These are phyloP conservation scores for Colletotrichum sojae DNA, from an alignment of 2,329 filamentous ascomycete species.

Conservation along the genomic window DNA sequence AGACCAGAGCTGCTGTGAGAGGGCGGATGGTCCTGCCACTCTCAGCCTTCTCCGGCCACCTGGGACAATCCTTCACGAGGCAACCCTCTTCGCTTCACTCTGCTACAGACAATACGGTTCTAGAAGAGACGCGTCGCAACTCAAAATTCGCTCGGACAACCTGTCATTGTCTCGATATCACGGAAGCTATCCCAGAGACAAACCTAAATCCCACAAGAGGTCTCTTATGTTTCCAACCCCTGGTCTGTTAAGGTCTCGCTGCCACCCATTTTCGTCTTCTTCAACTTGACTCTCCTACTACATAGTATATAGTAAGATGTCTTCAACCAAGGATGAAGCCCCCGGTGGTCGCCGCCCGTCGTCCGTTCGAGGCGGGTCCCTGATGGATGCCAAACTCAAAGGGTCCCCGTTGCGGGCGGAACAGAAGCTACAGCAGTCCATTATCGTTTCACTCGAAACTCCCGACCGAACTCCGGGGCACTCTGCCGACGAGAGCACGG, in stretches of 20 bases:
- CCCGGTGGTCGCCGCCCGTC: background rate
- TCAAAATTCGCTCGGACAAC: conserved; percentile 13
- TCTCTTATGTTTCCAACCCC: background rate
- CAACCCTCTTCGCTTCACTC: background rate
- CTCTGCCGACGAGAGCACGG: conserved; percentile 28
- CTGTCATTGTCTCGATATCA: conserved; percentile 34
- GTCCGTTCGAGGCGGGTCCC: conserved; percentile 24
- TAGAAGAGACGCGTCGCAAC: conserved; percentile 27
- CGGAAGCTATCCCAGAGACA: conserved; percentile 9
- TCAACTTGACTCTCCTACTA: conserved; percentile 23
- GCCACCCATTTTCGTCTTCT: background rate
- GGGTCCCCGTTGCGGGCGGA: background rate
- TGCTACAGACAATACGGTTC: conserved; percentile 11
- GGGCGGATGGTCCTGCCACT: background rate
- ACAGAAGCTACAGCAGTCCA: conserved; percentile 11
- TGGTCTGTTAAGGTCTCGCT: background rate
- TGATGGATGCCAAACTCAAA: conserved; percentile 25
- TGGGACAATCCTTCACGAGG: too few species aligned
- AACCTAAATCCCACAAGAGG: conserved; percentile 9
- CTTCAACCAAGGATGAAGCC: background rate
- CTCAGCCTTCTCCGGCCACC: conserved; percentile 3
- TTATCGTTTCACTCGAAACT: conserved; percentile 32
- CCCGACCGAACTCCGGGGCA: conserved; percentile 32
- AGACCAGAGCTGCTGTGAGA: background rate
- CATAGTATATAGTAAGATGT: background rate